Evolutionary conservation across 2,329 filamentous ascomycete species (phyloP).

Genomic region (Fusarium nygamai): DNA sequence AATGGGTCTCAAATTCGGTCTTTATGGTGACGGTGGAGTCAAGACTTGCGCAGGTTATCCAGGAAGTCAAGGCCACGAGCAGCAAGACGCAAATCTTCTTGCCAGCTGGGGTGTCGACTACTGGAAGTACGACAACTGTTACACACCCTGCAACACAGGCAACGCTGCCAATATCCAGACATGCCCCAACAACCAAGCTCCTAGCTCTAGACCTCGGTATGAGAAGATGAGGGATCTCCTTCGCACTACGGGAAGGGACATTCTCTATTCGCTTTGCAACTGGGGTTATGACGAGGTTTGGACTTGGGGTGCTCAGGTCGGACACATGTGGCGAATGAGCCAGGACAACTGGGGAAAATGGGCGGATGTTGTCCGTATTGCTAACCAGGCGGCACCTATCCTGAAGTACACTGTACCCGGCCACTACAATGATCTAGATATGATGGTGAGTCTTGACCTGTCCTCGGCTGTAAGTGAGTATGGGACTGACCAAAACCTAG

Average conservation of each 20-base stretch:
- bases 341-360: slow-evolving; percentile 19
- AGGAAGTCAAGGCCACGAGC: slow-evolving; percentile 16
- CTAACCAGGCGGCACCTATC: slow-evolving; percentile 19
- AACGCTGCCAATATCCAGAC: slow-evolving; percentile 14
- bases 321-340: slow-evolving; percentile 26
- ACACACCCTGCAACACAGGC: slow-evolving; percentile 12
- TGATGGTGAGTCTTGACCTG: not conserved
- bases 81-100: slow-evolving; percentile 16
- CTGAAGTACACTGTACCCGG: slow-evolving; percentile 19
- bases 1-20: slow-evolving; percentile 25
- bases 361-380: slow-evolving; percentile 20
- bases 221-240: slow-evolving; percentile 19
- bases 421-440: slow-evolving; percentile 20
- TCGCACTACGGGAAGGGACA: slow-evolving; percentile 12
- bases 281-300: slow-evolving; percentile 26
- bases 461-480: fast-evolving
- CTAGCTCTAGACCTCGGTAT: slow-evolving; percentile 9
- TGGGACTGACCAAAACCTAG: not conserved
- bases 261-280: slow-evolving; percentile 25
- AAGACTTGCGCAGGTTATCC: slow-evolving; percentile 24
- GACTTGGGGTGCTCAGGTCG: slow-evolving; percentile 23
- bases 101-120: slow-evolving; percentile 26
- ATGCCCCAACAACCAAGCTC: not conserved
- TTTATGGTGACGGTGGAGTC: slow-evolving; percentile 6
- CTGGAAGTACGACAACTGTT: slow-evolving; percentile 28